Evolutionary conservation across 176 grass and related monocot genomes (phyloP).

Genomic region (Triticum monococcum): DNA sequence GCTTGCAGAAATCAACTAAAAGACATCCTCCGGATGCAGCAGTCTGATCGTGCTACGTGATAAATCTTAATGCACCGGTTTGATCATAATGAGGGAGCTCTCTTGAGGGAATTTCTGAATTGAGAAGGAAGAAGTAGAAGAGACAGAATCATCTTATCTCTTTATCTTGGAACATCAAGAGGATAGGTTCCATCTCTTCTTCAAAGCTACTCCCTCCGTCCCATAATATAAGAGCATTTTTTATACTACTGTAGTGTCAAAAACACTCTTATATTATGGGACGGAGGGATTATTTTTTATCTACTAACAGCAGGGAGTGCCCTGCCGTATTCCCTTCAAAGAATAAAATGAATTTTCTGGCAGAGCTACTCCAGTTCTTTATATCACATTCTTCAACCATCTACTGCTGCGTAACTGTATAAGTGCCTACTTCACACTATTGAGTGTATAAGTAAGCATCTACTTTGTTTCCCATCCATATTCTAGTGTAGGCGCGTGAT

Average conservation of each 20-base stretch:
- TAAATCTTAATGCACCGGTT: not conserved
- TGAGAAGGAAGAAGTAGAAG: not conserved
- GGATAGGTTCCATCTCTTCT: no score
- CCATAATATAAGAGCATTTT: no score
- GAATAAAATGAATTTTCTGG: not conserved
- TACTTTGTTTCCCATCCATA: not conserved
- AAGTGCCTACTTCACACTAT: conserved; percentile 4
- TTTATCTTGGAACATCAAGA: not conserved
- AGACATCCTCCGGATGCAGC: not conserved
- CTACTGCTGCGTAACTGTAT: not conserved
- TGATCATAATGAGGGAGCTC: not conserved
- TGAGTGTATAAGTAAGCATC: not conserved
- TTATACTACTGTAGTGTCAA: no score
- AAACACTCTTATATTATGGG: no score
- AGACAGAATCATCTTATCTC: not conserved
- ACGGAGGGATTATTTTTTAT: not conserved
- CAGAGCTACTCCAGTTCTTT: not conserved
- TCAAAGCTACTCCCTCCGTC: no score
- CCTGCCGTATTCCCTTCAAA: not conserved
- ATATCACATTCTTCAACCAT: not conserved
- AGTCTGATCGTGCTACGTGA: not conserved
- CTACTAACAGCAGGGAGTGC: not conserved
- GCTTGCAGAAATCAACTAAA: conserved; percentile 3
- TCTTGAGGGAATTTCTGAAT: not conserved
- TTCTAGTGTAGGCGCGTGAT: not conserved